A percentile compares a stretch with the other conserved stretches of the same genome.
phyloP scores from a whole-genome alignment of 2,329 filamentous ascomycete genomes.

The Ceratocystis huliohia region DNA sequence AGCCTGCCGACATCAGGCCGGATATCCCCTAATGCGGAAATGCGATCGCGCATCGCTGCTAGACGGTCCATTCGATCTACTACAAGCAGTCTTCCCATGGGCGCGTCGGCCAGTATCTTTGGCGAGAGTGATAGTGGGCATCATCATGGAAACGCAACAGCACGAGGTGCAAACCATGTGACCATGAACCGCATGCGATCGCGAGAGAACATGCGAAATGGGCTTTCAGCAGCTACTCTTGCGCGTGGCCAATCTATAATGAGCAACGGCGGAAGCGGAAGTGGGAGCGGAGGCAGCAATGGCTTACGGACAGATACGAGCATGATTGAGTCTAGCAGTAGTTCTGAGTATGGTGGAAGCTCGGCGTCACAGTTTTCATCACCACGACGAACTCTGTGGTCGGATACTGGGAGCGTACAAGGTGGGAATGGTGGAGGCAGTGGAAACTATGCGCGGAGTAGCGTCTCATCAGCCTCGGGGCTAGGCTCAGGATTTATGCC shows the following conservation, averaged over 20 bases:
- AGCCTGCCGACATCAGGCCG: slow-evolving; percentile 23
- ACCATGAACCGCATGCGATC: slow-evolving; percentile 20
- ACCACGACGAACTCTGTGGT: slow-evolving; percentile 12
- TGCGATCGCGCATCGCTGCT: not conserved
- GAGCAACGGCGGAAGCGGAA: not conserved
- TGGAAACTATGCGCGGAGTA: slow-evolving; percentile 20
- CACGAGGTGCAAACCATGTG: not conserved
- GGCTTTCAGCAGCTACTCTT: not conserved
- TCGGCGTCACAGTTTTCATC: slow-evolving; percentile 8
- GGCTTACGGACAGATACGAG: slow-evolving; percentile 22
- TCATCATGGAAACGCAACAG: not conserved
- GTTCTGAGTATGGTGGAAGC: slow-evolving; percentile 13
- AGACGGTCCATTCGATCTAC: slow-evolving; percentile 24
- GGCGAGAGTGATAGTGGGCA: not conserved
- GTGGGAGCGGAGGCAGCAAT: not conserved
- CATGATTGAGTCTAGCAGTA: slow-evolving; percentile 22
- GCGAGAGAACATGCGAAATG: slow-evolving; percentile 20
- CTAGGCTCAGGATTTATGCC: slow-evolving; percentile 16
- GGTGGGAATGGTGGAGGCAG: slow-evolving; percentile 15
- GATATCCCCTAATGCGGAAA: slow-evolving; percentile 22
- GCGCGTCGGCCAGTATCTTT: slow-evolving; percentile 12
- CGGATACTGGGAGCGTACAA: slow-evolving; percentile 16
- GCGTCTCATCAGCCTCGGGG: slow-evolving; percentile 15
- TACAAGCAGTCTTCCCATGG: slow-evolving; percentile 12
- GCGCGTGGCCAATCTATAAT: not conserved